A percentile compares a stretch with the other conserved stretches of the same genome.
Conservation (phyloP, 345 rosid species). For the Erucastrum elatum region DNA sequence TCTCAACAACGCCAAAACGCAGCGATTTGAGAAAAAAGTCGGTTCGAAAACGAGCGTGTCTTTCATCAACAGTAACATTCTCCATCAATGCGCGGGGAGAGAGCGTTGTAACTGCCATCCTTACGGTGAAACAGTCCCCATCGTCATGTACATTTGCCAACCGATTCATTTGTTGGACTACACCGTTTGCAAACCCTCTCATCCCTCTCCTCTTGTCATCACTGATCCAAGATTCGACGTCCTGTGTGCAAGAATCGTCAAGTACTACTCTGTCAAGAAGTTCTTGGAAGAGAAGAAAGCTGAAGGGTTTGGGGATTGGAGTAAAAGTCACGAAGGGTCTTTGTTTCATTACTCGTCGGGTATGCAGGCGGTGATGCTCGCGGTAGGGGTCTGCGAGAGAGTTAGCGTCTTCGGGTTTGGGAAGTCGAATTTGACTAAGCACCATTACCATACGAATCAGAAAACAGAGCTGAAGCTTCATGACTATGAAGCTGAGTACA, state of each 20-base stretch:
- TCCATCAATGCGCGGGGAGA: slow-evolving; percentile 70
- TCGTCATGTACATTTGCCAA: slow-evolving; percentile 82
- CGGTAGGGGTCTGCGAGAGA: slow-evolving; percentile 71
- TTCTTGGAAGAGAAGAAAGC: slow-evolving; percentile 55
- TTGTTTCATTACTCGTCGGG: slow-evolving; percentile 95
- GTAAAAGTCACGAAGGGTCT: slow-evolving; percentile 61
- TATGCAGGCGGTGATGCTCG: slow-evolving; percentile 85
- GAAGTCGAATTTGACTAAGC: slow-evolving; percentile 63
- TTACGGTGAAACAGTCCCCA: slow-evolving; percentile 64
- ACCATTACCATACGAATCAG: slow-evolving; percentile 89
- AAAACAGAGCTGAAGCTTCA: slow-evolving; percentile 78
- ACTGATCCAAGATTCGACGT: slow-evolving; percentile 86
- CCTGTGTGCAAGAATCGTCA: slow-evolving; percentile 70
- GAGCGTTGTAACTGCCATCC: slow-evolving; percentile 80
- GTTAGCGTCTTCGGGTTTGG: slow-evolving; percentile 91
- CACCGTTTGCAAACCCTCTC: slow-evolving; percentile 58
- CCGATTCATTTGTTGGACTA: slow-evolving; percentile 85
- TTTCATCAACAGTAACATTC: slow-evolving; percentile 80
- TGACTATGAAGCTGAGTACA: slow-evolving; percentile 86
- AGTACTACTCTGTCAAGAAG: slow-evolving; percentile 74
- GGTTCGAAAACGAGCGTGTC: slow-evolving; percentile 78
- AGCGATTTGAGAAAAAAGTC: slow-evolving; percentile 52
- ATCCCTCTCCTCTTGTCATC: slow-evolving; percentile 57
- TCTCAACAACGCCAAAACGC: slow-evolving; percentile 77
- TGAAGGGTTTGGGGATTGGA: slow-evolving; percentile 63